Evolutionary conservation across 2,329 filamentous ascomycete genomes (phyloP).

Genomic region (Xylaria sp.): DNA sequence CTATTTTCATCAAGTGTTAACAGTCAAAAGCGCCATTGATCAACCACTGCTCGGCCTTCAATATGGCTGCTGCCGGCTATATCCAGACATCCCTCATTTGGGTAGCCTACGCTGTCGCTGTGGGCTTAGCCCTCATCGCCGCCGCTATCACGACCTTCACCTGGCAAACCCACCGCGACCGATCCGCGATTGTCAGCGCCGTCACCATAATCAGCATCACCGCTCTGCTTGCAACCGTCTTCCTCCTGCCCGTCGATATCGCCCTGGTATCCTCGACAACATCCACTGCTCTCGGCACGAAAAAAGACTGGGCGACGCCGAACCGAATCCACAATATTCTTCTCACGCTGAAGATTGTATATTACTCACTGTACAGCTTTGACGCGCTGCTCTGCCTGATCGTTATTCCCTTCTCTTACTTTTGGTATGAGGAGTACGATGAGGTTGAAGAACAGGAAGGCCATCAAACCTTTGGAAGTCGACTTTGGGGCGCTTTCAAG

Average conservation of each 20-base stretch:
- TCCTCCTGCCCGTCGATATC: slow-evolving; percentile 93
- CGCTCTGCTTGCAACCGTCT: slow-evolving; percentile 85
- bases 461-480: slow-evolving; percentile 70
- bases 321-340: slow-evolving; percentile 79
- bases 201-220: slow-evolving; percentile 89
- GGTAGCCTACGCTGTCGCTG: slow-evolving; percentile 86
- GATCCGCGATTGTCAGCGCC: slow-evolving; percentile 79
- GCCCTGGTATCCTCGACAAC: slow-evolving; percentile 91
- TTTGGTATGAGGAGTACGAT: slow-evolving; percentile 97
- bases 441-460: slow-evolving; percentile 85
- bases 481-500: slow-evolving; percentile 84
- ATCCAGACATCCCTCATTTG: slow-evolving; percentile 92
- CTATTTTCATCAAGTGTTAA: neutral
- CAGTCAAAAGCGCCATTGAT: neutral
- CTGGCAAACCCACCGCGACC: slow-evolving; percentile 88
- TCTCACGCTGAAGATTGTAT: slow-evolving; percentile 82
- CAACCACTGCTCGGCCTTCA: neutral
- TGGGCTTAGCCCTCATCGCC: slow-evolving; percentile 76
- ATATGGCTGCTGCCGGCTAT: slow-evolving; percentile 56
- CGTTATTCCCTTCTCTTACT: slow-evolving; percentile 94
- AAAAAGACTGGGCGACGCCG: slow-evolving; percentile 95
- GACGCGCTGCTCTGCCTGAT: slow-evolving; percentile 89
- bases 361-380: slow-evolving; percentile 90
- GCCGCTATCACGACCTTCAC: slow-evolving; percentile 86
- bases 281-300: slow-evolving; percentile 73